Base-by-base conservation (phyloP, 257 asterid species). In the Solanum etuberosum region DNA sequence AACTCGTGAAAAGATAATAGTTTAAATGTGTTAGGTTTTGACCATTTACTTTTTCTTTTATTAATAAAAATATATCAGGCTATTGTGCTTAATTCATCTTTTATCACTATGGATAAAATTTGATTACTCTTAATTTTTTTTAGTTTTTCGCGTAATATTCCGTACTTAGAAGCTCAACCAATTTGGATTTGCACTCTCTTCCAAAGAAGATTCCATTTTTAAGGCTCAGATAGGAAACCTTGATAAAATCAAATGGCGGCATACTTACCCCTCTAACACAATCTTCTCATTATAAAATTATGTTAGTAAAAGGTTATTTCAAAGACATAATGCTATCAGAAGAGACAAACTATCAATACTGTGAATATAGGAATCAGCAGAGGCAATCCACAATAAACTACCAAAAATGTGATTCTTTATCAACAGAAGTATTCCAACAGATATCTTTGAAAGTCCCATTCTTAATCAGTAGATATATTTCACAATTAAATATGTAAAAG, bases 141-240 rank as follows among this genome's bases (percentile, higher is more conserved):
- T 4, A 70, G 7, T 71, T 32, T 16, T 4, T 71, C 25, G 0
- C 3, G 3, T 29, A 3, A 14, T 68, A 68, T 7, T 68, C 1
- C 0, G 0, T 71, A 9, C 0, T 2, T 0, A 1, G 40, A 14
- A 5, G 1, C 13, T 70, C 4, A 18, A 34, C 40, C 0, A 20
- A 34, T 71, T 71, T 18, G 0, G 0, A 71, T 8, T 71, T 34
- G 0, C 38, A 35, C 0, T 34, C 2, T 4, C 27, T 71, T 4
- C 1, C 7, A 34, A 29, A 68, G 40, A 29, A 68, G 40, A 18
- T 16, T 32, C 5, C 0, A 71, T 71, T 71, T 18, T 34, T 4
- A 71, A 71, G 16, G 1, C 25, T 32, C 5, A 0, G 1, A 71
- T 34, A 1, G 0, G 2, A 34, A 10, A 1, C 14, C 13, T 71